Percentiles rank a stretch among this genome's conserved stretches.
phyloP scores from a whole-genome alignment of 441 rosid genomes.

The Bruguiera hainesii region DNA sequence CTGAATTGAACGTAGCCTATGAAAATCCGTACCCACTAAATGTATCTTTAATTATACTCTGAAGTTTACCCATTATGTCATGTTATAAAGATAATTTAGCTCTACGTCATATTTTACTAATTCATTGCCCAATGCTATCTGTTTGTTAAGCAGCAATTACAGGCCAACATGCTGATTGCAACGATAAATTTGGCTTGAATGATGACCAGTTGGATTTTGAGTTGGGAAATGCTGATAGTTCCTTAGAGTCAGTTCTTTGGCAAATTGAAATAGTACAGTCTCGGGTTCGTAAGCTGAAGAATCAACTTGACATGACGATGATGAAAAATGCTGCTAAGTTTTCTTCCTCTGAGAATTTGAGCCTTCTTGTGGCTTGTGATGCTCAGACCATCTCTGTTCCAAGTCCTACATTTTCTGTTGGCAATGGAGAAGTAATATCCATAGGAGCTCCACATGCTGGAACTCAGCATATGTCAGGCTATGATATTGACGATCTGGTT shows the following conservation, averaged over 20 bases:
- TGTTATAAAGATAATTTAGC: background rate
- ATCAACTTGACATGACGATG: slow-evolving; percentile 53
- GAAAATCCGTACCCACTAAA: too few relatives aligned
- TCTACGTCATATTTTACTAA: background rate
- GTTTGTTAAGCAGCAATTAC: slow-evolving; percentile 30
- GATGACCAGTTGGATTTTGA: slow-evolving; percentile 39
- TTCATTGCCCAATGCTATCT: slow-evolving; percentile 9
- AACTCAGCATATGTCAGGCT: slow-evolving; percentile 43
- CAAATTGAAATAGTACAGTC: slow-evolving; percentile 62
- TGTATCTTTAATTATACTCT: background rate
- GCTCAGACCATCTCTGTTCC: slow-evolving; percentile 74
- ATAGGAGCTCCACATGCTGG: slow-evolving; percentile 44
- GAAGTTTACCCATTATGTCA: background rate
- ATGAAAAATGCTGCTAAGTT: slow-evolving; percentile 68
- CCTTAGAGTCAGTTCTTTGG: slow-evolving; percentile 60
- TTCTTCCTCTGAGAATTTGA: slow-evolving; percentile 85
- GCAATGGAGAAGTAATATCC: slow-evolving; percentile 59
- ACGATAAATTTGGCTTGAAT: slow-evolving; percentile 33
- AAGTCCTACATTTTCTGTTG: slow-evolving; percentile 78
- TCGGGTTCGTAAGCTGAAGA: slow-evolving; percentile 61
- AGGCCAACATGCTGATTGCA: slow-evolving; percentile 40
- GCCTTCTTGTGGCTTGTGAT: slow-evolving; percentile 65
- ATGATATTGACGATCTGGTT: slow-evolving; percentile 53
- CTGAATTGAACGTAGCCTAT: background rate
- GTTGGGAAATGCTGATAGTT: slow-evolving; percentile 44